Evolutionary conservation across 1,284 basidiomycete species (phyloP).

Genomic region (Takashimella tepidaria): DNA sequence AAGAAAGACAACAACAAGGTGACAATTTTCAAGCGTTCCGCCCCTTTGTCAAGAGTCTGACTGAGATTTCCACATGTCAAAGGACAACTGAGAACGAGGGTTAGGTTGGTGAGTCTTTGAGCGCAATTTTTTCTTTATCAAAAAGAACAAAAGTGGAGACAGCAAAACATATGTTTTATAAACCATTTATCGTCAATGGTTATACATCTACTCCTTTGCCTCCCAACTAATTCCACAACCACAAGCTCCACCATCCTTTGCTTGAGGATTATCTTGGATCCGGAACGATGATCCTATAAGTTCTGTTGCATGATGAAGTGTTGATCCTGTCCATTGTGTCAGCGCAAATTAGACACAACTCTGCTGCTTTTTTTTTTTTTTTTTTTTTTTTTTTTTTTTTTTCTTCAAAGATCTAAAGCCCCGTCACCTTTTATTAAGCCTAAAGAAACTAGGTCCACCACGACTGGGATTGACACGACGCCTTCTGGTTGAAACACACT

Average conservation of each 20-base stretch:
- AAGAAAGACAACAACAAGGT: too few species aligned
- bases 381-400: too few species aligned
- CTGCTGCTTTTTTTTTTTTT: too few species aligned
- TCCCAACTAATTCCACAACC: constrained; percentile 55
- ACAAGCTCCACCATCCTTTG: constrained; percentile 53
- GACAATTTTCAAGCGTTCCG: too few species aligned
- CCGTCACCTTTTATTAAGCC: constrained; percentile 43
- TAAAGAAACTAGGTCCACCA: constrained; percentile 44
- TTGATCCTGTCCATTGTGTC: constrained; percentile 44
- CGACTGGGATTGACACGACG: constrained; percentile 40
- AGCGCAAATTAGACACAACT: background rate
- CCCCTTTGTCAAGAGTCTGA: too few species aligned
- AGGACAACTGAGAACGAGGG: too few species aligned
- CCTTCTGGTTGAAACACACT: constrained; percentile 41
- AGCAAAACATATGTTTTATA: too few species aligned
- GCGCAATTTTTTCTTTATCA: too few species aligned
- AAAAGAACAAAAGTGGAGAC: too few species aligned
- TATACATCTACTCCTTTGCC: constrained; percentile 25
- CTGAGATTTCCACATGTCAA: too few species aligned
- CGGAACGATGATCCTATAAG: constrained; percentile 55
- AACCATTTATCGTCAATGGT: too few species aligned
- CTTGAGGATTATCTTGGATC: constrained; percentile 53
- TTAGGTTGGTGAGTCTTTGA: too few species aligned
- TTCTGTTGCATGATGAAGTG: constrained; percentile 57
- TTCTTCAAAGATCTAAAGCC: background rate